Percentiles rank a stretch among this genome's conserved stretches.
These are phyloP conservation scores for Miscanthus lutarioriparius DNA, from an alignment of 176 grass and related monocot species.

Conservation along the genomic window DNA sequence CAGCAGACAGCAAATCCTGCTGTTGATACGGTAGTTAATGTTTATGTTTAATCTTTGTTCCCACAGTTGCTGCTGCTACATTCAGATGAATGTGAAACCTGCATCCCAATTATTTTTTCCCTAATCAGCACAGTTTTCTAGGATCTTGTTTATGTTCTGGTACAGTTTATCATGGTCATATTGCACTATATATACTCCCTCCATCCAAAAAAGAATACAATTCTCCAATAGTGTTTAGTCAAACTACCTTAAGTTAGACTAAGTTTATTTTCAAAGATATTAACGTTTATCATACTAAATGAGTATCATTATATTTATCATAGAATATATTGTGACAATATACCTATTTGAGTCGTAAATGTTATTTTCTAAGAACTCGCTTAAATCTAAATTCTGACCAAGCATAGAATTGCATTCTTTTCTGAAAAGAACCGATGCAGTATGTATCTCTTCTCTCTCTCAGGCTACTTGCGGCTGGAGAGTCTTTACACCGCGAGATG, in stretches of 20 bases:
- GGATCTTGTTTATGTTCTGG: constrained; percentile 22
- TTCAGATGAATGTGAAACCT: constrained; percentile 58
- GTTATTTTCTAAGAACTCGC: neutral
- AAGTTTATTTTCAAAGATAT: neutral
- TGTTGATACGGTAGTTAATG: constrained; percentile 48
- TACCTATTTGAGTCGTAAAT: neutral
- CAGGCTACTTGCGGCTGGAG: constrained; percentile 26
- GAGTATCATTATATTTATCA: neutral
- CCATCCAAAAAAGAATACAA: neutral
- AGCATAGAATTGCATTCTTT: neutral
- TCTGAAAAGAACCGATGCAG: neutral
- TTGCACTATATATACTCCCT: neutral
- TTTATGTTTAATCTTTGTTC: constrained; percentile 45
- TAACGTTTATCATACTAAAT: neutral
- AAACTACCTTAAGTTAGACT: neutral
- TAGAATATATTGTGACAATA: neutral
- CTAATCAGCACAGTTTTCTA: constrained; percentile 36
- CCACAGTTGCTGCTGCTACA: constrained; percentile 34
- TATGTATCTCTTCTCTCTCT: constrained; percentile 4
- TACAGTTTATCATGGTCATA: neutral
- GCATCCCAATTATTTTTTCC: constrained; percentile 8
- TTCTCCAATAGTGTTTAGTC: neutral
- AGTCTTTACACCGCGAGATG: constrained; percentile 19
- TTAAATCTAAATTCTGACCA: neutral
- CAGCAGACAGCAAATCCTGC: constrained; percentile 63